Evolutionary conservation across 805 yeast genomes (phyloP).

Genomic region (Wickerhamiella musiphila): DNA sequence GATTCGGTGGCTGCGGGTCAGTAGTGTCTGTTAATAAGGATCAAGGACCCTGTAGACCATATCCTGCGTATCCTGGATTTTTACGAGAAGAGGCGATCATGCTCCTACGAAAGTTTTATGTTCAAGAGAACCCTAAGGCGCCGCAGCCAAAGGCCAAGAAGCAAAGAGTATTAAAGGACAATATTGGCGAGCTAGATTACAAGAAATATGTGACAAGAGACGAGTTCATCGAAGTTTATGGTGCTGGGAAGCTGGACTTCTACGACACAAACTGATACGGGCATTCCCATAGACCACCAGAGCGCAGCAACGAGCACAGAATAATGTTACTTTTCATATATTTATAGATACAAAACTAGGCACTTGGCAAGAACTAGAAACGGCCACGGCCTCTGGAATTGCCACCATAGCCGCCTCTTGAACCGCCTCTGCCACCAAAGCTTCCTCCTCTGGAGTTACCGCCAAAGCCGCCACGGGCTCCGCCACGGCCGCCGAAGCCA

Average conservation of each 20-base stretch:
- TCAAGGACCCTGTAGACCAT: slow-evolving; percentile 22
- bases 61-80: slow-evolving; percentile 58
- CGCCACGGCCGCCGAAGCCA: slow-evolving; percentile 26
- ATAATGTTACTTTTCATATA: too few species aligned
- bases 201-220: slow-evolving; percentile 31
- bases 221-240: slow-evolving; percentile 37
- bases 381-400: slow-evolving; percentile 14
- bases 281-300: slow-evolving; percentile 16
- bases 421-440: slow-evolving; percentile 25
- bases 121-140: slow-evolving; percentile 70
- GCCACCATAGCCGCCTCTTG: slow-evolving; percentile 21
- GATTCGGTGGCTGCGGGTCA: slow-evolving; percentile 95
- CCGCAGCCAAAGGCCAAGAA: slow-evolving; percentile 67
- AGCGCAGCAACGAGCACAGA: too few species aligned
- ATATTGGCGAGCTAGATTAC: slow-evolving; percentile 39
- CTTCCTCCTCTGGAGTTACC: slow-evolving; percentile 19
- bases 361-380: too few species aligned
- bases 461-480: slow-evolving; percentile 26
- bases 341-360: slow-evolving; percentile 10
- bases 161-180: slow-evolving; percentile 32
- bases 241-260: slow-evolving; percentile 21
- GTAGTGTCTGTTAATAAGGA: slow-evolving; percentile 46
- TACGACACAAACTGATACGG: too few species aligned
- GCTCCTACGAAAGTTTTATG: slow-evolving; percentile 64
- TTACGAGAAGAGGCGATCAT: slow-evolving; percentile 67